These are phyloP conservation scores for Pythium monospermum DNA, from an alignment of 352 stramenopile species.

Conservation along the genomic window DNA sequence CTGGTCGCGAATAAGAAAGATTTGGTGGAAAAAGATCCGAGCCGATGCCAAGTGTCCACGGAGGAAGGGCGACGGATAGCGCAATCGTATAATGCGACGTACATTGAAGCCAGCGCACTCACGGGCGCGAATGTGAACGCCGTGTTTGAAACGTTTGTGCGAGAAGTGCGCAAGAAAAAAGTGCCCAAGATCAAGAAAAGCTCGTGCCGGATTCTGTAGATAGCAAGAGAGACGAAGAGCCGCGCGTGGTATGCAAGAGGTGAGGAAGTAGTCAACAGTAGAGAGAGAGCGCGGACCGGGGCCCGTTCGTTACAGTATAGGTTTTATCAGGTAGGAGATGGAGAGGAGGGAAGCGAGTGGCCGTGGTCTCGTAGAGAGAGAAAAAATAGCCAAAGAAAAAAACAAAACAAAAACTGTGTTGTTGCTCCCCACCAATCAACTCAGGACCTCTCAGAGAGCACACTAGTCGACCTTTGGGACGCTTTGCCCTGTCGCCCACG, in stretches of 20 bases:
- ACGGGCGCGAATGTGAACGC: conserved; percentile 82
- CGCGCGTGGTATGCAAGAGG: no score
- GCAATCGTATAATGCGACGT: conserved; percentile 80
- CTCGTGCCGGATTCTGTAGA: conserved; percentile 59
- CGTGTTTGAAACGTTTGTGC: conserved; percentile 86
- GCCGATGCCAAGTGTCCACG: conserved; percentile 80
- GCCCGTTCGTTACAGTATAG: no score
- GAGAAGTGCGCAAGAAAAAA: conserved; percentile 78
- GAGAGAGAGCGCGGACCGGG: no score
- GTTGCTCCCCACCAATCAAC: background rate
- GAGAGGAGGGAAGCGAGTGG: background rate
- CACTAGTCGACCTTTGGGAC: conserved; percentile 49
- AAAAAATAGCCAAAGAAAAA: background rate
- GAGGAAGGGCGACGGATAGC: conserved; percentile 82
- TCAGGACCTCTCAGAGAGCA: conserved; percentile 1
- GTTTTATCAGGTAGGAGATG: no score
- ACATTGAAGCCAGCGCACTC: conserved; percentile 85
- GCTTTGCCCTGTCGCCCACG: conserved; percentile 37
- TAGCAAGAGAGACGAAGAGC: background rate
- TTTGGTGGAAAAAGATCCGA: conserved; percentile 74
- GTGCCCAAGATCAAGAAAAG: conserved; percentile 73
- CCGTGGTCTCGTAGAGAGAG: background rate
- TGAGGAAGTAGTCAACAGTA: no score
- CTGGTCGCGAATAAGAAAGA: conserved; percentile 89
- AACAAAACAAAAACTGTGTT: background rate